Evolutionary conservation across 352 stramenopile species (phyloP), one percentile per base, ranked within the genome.

Genomic region (Saprolegnia parasitica): DNA sequence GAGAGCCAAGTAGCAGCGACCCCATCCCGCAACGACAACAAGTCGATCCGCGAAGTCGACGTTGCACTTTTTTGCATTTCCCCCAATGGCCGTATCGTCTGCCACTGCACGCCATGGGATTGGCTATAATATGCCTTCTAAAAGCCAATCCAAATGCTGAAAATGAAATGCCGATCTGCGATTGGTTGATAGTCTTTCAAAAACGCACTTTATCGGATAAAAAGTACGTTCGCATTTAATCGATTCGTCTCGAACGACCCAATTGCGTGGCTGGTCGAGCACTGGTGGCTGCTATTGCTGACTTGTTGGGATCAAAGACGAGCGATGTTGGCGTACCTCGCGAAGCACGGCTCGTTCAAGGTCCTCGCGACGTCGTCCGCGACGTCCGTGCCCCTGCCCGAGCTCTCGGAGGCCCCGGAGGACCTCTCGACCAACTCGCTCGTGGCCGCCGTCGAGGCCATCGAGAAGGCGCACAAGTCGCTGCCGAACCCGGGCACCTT

Each of bases 401-500:
- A 70, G 62, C n/a, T 70, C 18, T 62, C 47, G 15, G 52, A 60
- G 11, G 52, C 52, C 13, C 63, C 63, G n/a, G 63, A 70, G 29
- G 63, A 70, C 21, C 24, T 70, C 5, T 47, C 45, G 15, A 61
- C 63, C 20, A 70, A 70, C 54, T 70, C 63, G 29, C 47, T 88
- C 71, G 87, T 94, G 80, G 80, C 92, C 71, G 84, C 91, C 65
- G 83, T 94, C 20, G 80, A 89, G 32, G 76, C 86, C 58, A 94
- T 94, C 65, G 86, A 94, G 74, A 83, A 86, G 56, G 80, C 91
- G 58, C 81, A 83, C 42, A 66, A 77, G 39, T 79, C 80, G 32
- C 66, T 93, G 68, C 85, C 86, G 26, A 91, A 93, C 78, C 86
- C 86, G 18, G 86, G 86, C 2, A 79, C 91, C 29, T 95, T 92